Conservation (phyloP, 164 flowering plant genomes). For the Vitis rotundifolia region DNA sequence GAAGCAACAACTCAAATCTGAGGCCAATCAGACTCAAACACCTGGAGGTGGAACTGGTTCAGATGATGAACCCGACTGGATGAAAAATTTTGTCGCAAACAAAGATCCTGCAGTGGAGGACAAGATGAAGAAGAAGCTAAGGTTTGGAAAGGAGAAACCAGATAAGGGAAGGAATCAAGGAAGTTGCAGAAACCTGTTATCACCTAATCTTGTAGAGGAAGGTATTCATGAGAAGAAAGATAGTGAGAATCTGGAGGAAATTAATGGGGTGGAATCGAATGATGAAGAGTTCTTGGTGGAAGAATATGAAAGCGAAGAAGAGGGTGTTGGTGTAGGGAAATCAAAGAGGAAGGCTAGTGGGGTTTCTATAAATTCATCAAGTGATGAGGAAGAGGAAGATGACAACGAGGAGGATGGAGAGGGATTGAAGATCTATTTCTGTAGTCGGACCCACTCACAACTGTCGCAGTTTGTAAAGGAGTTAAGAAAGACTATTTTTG, state of each 20-base stretch:
- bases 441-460: conserved; percentile 97
- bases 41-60: conserved; percentile 20
- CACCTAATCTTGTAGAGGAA: conserved; percentile 8
- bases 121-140: conserved; percentile 25
- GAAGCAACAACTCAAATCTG: conserved; percentile 27
- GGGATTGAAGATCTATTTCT: conserved; percentile 71
- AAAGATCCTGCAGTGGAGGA: conserved; percentile 26
- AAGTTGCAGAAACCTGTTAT: conserved; percentile 18
- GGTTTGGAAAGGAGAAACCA: conserved; percentile 11
- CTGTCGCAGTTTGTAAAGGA: conserved; percentile 92
- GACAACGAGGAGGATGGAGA: conserved; percentile 44
- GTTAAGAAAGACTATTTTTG: conserved; percentile 73
- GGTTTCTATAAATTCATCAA: conserved; percentile 43
- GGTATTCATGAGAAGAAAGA: conserved; percentile 12
- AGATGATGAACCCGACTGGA: conserved; percentile 94
- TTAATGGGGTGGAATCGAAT: conserved; percentile 31
- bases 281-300: conserved; percentile 82
- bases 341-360: conserved; percentile 60
- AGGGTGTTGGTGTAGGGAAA: conserved; percentile 16
- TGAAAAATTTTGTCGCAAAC: conserved; percentile 55
- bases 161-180: conserved; percentile 22
- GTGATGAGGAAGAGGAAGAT: conserved; percentile 65
- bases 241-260: conserved; percentile 15
- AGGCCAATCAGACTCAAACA: conserved; percentile 1
- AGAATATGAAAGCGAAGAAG: conserved; percentile 86